Percentiles rank a stretch among this genome's conserved stretches.
These are phyloP conservation scores for Radiomyces spectabilis DNA, from an alignment of 192 early-diverging fungal species.

Conservation along the genomic window DNA sequence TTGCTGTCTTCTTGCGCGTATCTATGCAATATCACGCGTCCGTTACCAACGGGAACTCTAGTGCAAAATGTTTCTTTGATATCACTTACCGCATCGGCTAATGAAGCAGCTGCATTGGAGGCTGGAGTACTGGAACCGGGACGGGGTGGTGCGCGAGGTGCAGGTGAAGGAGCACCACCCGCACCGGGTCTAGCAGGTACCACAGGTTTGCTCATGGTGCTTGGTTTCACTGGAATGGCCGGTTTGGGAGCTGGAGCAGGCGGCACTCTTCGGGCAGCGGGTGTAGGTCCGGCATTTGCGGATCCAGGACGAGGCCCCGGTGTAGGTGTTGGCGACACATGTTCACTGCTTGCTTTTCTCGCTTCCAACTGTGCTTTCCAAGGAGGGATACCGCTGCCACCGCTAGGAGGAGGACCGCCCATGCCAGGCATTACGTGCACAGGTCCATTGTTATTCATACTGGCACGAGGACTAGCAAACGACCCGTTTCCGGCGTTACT, in stretches of 20 bases:
- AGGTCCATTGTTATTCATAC: background rate
- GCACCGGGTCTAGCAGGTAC: slow-evolving; percentile 29
- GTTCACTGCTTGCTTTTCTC: slow-evolving; percentile 29
- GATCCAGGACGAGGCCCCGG: slow-evolving; percentile 1
- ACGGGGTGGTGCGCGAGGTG: slow-evolving; percentile 27
- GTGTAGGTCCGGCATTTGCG: slow-evolving; percentile 11
- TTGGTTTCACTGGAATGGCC: slow-evolving; percentile 27
- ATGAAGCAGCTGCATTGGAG: slow-evolving; percentile 16
- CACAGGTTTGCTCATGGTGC: slow-evolving; percentile 22
- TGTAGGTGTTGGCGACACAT: background rate
- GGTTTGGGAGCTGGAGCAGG: slow-evolving; percentile 27
- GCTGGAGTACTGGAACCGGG: slow-evolving; percentile 4
- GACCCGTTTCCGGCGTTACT: background rate
- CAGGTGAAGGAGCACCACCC: background rate
- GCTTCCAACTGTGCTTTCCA: slow-evolving; percentile 54
- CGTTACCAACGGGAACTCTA: background rate
- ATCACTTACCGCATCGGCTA: slow-evolving; percentile 35
- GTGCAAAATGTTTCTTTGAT: background rate
- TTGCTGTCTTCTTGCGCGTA: slow-evolving; percentile 6
- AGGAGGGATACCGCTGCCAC: slow-evolving; percentile 35
- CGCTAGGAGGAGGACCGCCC: slow-evolving; percentile 14
- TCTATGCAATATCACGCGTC: background rate
- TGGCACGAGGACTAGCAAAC: slow-evolving; percentile 1
- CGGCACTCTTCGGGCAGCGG: slow-evolving; percentile 17
- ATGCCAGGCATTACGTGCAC: slow-evolving; percentile 16